Base-by-base conservation (phyloP, 2,329 filamentous ascomycete species). In the Penicillium capsulatum region DNA sequence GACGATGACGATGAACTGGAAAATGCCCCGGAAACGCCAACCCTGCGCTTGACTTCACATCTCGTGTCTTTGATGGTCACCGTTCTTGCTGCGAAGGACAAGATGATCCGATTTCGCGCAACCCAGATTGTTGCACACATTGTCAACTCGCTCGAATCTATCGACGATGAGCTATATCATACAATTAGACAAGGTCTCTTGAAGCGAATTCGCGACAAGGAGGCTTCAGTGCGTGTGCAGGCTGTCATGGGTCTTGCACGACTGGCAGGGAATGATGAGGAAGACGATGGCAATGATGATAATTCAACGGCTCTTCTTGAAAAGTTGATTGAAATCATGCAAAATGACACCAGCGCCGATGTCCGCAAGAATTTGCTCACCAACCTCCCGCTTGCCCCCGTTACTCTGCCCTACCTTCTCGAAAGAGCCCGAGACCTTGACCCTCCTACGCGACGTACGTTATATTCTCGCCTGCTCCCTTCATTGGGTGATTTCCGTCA, bases 271-370 rank as follows among this genome's bases (percentile, higher is more conserved):
- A 87, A 88, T 53, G 81, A 85, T 51, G 68, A 67, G 11, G 75
- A 74, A 4, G 78, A 83, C 3, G 84, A 86, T 39, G 84, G 80
- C 8, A 84, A 84, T 40, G 81, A 83, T 20, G 72, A 76, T 17
- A 75, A 75, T 15, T 73, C 75, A 8, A 80, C 77, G 7, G 84
- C 86, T 7, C 73, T 96, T 27, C 70, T 95, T 16, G 81, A 86
- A 43, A 94, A 89, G 64, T 77, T 97, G 3, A 72, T 96, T 7
- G 85, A 94, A 54, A 83, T 94, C 19, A 75, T 97, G 52, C 89
- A 94, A 61, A 92, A 97, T 53, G 92, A 98, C 55, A 86, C 91
- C 0, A 94, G 88, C 53, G 89, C 91, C 2, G 92, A 98, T 57
- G 92, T 98, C 24, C 79, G 92, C 51, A 81, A 90, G 46, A 88